Base-by-base conservation (phyloP, 345 rosid species). In the Eucalyptus sideroxylon region DNA sequence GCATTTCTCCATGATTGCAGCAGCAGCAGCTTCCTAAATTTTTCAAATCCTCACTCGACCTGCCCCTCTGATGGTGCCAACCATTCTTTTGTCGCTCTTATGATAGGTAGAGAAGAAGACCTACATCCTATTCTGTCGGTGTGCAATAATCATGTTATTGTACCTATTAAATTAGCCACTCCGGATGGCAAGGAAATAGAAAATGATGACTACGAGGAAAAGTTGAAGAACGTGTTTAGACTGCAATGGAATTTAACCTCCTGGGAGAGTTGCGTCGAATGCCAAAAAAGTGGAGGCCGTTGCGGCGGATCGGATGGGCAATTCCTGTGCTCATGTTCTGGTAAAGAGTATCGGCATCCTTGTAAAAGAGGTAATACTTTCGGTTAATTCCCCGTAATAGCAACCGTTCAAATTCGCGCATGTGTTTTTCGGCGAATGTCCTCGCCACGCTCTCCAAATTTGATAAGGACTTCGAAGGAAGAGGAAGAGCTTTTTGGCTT, bases 281-380 rank as follows among this genome's bases (percentile, higher is more conserved):
- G 69, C 69, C 30, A 6, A 62, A 1, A 60, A 13, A 3, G 69
- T 3, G 17, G 17, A 62, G 17, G 69, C 31, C 13, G 13, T 1
- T 62, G 50, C 50, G 0, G 50, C 0, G 50, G 6, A 49, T 13
- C 6, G 16, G 16, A 49, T 49, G 50, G 50, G 50, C 50, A 4
- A 0, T 49, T 49, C 50, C 6, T 0, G 50, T 49, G 50, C 50
- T 49, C 0, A 49, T 1, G 0, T 49, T 49, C 16, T 49, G 2
- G 50, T 49, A 49, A 4, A 49, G 2, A 49, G 0, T 0, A 49
- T 13, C 50, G 16, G 16, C 16, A 0, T 49, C 50, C 15, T 0
- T 2, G 0, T 0, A 0, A 49, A 49, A 49, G 16, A 67, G 77
- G 40, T 67, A n/a, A 67, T 9, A 67, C 1, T n/a, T 4, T 13